These are phyloP conservation scores for Curvularia verruculosa DNA, from an alignment of 2,329 filamentous ascomycete genomes.

Conservation along the genomic window DNA sequence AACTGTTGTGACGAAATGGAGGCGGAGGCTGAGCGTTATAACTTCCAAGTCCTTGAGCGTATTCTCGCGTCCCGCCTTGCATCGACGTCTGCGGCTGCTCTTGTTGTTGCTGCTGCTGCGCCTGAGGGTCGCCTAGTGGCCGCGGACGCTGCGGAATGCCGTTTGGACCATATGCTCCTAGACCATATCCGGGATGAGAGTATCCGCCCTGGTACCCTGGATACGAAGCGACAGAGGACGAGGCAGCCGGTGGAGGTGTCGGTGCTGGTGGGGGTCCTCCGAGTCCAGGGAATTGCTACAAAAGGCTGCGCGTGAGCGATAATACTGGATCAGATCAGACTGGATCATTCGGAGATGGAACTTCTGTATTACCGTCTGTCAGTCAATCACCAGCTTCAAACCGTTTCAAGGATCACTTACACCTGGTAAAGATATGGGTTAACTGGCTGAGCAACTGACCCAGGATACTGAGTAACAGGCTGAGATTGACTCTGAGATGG, in stretches of 20 bases:
- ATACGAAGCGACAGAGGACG: constrained; percentile 29
- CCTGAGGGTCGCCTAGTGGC: constrained; percentile 24
- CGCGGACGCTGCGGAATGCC: constrained; percentile 26
- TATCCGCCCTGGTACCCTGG: constrained; percentile 22
- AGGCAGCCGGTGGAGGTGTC: constrained; percentile 33
- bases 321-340: not conserved
- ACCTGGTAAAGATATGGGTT: constrained; percentile 37
- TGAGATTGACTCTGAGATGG: constrained; percentile 19
- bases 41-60: constrained; percentile 14
- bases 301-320: constrained; percentile 12
- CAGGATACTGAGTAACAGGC: constrained; percentile 28
- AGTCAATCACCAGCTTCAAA: constrained; percentile 7
- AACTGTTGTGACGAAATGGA: constrained; percentile 22
- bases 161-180: constrained; percentile 13
- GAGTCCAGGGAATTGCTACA: constrained; percentile 31
- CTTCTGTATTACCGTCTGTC: constrained; percentile 20
- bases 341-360: not conserved
- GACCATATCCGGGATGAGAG: constrained; percentile 17
- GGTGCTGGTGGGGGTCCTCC: constrained; percentile 34
- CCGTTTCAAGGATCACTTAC: constrained; percentile 20
- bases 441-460: constrained; percentile 21
- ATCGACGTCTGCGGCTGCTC: constrained; percentile 17
- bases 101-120: constrained; percentile 11
- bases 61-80: constrained; percentile 16
- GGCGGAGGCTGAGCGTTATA: constrained; percentile 20